Conservation (phyloP, 2,329 filamentous ascomycete species). For the Blastomyces emzantsi region DNA sequence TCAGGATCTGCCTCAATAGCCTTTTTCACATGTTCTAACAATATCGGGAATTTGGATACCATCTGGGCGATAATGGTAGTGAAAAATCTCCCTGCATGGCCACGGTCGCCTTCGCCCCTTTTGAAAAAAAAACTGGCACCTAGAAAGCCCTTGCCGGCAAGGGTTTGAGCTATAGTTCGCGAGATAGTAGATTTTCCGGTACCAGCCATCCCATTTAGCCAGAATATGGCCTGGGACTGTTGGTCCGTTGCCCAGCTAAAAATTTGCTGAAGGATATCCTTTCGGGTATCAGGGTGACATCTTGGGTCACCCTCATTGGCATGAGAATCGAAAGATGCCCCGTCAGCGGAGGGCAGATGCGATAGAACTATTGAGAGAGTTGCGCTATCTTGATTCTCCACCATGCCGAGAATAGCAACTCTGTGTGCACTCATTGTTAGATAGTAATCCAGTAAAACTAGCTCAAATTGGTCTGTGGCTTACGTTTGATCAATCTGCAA, state of each 20-base stretch:
- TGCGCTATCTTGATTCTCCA: neutral
- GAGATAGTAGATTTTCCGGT: conserved; percentile 29
- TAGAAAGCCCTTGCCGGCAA: conserved; percentile 13
- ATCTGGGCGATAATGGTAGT: conserved; percentile 24
- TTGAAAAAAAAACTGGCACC: conserved; percentile 28
- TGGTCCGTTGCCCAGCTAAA: conserved; percentile 14
- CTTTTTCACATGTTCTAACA: conserved; percentile 19
- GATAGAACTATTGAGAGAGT: neutral
- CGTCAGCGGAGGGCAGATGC: conserved; percentile 6
- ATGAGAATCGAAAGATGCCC: conserved; percentile 10
- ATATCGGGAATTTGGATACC: conserved; percentile 22
- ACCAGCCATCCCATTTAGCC: conserved; percentile 28
- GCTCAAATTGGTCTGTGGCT: neutral
- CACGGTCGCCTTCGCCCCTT: conserved; percentile 16
- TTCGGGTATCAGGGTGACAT: conserved; percentile 19
- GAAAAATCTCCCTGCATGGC: conserved; percentile 20
- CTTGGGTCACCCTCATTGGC: conserved; percentile 8
- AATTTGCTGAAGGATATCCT: conserved; percentile 19
- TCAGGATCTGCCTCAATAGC: conserved; percentile 21
- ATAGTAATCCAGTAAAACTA: neutral
- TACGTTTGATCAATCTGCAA: conserved; percentile 4
- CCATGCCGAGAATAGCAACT: neutral
- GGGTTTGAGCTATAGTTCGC: conserved; percentile 20
- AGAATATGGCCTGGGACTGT: conserved; percentile 21
- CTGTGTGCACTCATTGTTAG: neutral